phyloP scores from a whole-genome alignment of 2,329 filamentous ascomycete species.

The Hymenoscyphus salicellus region DNA sequence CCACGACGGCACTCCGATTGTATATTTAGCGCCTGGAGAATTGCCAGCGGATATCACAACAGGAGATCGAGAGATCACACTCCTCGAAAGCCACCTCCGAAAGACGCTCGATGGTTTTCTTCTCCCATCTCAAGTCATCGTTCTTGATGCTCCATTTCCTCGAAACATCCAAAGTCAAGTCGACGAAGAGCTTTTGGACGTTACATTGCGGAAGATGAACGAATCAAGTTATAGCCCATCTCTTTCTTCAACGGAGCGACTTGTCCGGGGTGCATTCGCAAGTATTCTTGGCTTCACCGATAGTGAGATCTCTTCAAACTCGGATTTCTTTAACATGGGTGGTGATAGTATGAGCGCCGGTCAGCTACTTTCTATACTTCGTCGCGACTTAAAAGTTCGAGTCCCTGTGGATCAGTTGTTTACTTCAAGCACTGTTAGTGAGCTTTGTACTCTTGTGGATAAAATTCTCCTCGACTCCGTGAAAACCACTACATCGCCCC shows the following conservation, averaged over 20 bases:
- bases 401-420: slow-evolving; percentile 53
- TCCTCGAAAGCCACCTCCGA: background rate
- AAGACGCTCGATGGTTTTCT: slow-evolving; percentile 16
- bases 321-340: slow-evolving; percentile 52
- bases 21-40: background rate
- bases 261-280: slow-evolving; percentile 46
- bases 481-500: background rate
- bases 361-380: slow-evolving; percentile 48
- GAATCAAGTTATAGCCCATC: background rate
- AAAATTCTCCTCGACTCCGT: background rate
- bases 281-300: slow-evolving; percentile 42
- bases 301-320: slow-evolving; percentile 40
- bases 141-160: slow-evolving; percentile 14
- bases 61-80: background rate
- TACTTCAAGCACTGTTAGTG: slow-evolving; percentile 46
- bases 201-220: background rate
- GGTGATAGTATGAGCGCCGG: slow-evolving; percentile 55
- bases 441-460: slow-evolving; percentile 23
- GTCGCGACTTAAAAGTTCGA: slow-evolving; percentile 48
- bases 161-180: background rate
- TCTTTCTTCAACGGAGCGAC: slow-evolving; percentile 33
- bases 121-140: slow-evolving; percentile 11
- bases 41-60: background rate
- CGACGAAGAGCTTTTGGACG: background rate
- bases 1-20: background rate